Evolutionary conservation across 176 grass and related monocot species (phyloP), one percentile per base, ranked within the genome.

Genomic region (Olyra latifolia): DNA sequence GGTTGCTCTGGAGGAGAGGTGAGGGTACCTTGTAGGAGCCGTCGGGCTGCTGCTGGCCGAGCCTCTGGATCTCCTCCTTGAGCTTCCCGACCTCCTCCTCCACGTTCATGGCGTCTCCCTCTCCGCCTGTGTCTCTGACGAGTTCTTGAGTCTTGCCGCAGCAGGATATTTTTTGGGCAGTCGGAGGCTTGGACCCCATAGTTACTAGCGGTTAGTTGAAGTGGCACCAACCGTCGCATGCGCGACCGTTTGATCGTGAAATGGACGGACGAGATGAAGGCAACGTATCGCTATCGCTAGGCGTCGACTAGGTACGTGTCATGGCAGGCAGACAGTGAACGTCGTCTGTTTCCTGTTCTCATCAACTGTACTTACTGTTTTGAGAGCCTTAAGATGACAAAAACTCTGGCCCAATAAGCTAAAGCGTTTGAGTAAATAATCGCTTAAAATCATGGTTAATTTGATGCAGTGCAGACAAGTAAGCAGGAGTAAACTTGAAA

Each of bases 51-150:
- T 75, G 77, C 81, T 90, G 68, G 1, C 95, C 95, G 8, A 98
- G 88, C 82, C 95, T 89, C 67, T 88, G 95, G 80, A 98, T 98
- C 92, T 98, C 95, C 79, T 94, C 95, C 80, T 84, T 90, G 82
- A 98, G 95, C 64, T 10, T 84, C 43, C 85, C 91, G 23, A 97
- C 94, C 84, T 97, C 94, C 87, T 97, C 94, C 75, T 97, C 94
- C 22, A 97, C 94, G 56, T 97, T 97, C 94, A 97, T 94, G 82
- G 88, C 69, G 78, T 15, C 65, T 72, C 19, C 16, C 43, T 61
- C 52, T 46, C 29, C 17, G 57, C 62, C 5, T 43, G 76, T 73
- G 60, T 8, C 15, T 42, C n/a, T 6, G 7, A 35, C 32, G 70
- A 23, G 72, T 57, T 62, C 15, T 55, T 66, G 68, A 48, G 77